A percentile compares a stretch with the other conserved stretches of the same genome.
Conservation (phyloP, 805 yeast genomes). For the Candida tallmaniae region DNA sequence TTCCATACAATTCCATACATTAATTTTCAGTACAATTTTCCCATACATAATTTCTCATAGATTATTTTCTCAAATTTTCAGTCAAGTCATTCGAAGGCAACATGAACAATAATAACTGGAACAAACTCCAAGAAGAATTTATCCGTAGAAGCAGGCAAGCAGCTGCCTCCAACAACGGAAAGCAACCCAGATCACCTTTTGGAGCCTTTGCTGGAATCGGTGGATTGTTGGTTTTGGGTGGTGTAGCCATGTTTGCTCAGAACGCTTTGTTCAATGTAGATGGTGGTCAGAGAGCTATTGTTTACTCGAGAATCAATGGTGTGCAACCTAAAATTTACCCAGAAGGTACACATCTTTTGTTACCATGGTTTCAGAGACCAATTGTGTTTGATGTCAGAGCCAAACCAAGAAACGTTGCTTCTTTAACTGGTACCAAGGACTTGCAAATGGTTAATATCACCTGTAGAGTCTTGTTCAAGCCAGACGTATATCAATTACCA, state of each 20-base stretch:
- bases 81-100: background rate
- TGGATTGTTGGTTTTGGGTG: slow-evolving; percentile 37
- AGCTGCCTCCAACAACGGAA: slow-evolving; percentile 22
- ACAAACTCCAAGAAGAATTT: slow-evolving; percentile 36
- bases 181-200: slow-evolving; percentile 32
- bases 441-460: slow-evolving; percentile 98
- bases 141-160: slow-evolving; percentile 29
- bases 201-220: slow-evolving; percentile 40
- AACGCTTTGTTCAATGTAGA: slow-evolving; percentile 63
- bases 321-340: slow-evolving; percentile 75
- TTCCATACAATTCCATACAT: background rate
- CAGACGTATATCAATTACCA: slow-evolving; percentile 75
- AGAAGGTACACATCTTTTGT: slow-evolving; percentile 92
- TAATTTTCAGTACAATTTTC: background rate
- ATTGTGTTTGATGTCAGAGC: slow-evolving; percentile 93
- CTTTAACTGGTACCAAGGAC: slow-evolving; percentile 96
- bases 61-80: background rate
- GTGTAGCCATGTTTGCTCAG: slow-evolving; percentile 36
- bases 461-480: slow-evolving; percentile 94
- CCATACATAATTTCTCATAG: slow-evolving; percentile 3
- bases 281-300: slow-evolving; percentile 98
- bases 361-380: slow-evolving; percentile 95
- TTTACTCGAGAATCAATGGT: slow-evolving; percentile 85
- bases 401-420: slow-evolving; percentile 92
- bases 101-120: slow-evolving; percentile 43